These are phyloP conservation scores for Wickerhamiella hasegawae DNA, from an alignment of 805 yeast species.

Conservation along the genomic window DNA sequence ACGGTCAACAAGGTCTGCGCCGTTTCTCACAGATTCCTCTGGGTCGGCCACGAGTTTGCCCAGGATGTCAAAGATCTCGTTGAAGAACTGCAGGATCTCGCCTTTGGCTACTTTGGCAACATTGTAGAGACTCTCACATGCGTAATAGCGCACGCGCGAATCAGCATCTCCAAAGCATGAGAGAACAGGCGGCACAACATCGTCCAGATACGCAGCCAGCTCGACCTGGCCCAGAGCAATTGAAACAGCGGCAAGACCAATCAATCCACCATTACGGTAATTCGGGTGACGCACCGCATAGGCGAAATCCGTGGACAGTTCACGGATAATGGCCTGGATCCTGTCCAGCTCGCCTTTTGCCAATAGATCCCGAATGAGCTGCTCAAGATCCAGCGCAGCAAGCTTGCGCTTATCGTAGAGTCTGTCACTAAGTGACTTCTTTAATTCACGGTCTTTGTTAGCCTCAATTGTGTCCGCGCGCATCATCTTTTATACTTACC, in stretches of 20 bases:
- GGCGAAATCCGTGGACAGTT: constrained; percentile 60
- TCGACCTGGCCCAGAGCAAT: constrained; percentile 78
- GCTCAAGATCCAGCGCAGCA: constrained; percentile 53
- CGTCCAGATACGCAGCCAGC: constrained; percentile 68
- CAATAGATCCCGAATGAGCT: constrained; percentile 53
- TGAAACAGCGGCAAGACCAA: constrained; percentile 90
- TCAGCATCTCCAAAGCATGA: constrained; percentile 96
- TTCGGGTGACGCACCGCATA: constrained; percentile 72
- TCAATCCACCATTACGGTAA: constrained; percentile 88
- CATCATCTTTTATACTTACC: no score
- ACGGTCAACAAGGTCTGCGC: constrained; percentile 84
- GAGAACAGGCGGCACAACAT: constrained; percentile 79
- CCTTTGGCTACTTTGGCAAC: constrained; percentile 95
- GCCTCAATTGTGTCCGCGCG: no score
- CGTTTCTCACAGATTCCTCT: constrained; percentile 83
- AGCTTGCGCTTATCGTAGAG: constrained; percentile 64
- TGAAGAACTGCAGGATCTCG: constrained; percentile 77
- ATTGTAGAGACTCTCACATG: constrained; percentile 89
- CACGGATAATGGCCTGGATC: constrained; percentile 48
- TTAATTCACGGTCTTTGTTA: constrained; percentile 39
- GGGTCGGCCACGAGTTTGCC: constrained; percentile 82
- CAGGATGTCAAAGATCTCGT: constrained; percentile 85
- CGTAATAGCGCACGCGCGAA: constrained; percentile 91
- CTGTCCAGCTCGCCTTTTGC: constrained; percentile 43
- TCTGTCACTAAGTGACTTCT: constrained; percentile 55